Evolutionary conservation across 441 rosid species (phyloP).

Genomic region (Lepidium campestre): DNA sequence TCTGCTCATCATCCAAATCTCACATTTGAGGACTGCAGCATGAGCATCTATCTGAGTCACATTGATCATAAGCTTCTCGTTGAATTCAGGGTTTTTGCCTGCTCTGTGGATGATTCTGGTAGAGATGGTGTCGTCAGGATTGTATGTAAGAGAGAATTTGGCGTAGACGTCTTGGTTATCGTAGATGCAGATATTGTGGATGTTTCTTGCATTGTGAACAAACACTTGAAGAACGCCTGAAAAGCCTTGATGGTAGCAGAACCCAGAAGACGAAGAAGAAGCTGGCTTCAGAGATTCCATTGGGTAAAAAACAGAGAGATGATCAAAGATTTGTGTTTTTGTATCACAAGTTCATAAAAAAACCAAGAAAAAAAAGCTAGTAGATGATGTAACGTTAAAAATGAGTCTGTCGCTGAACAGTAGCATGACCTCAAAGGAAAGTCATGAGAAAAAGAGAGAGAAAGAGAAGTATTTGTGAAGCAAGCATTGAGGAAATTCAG

Average conservation of each 20-base stretch:
- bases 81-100: conserved; percentile 84
- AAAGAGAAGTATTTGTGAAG: conserved; percentile 23
- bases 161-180: conserved; percentile 92
- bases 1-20: conserved; percentile 94
- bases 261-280: conserved; percentile 37
- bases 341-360: not conserved
- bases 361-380: not conserved
- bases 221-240: conserved; percentile 64
- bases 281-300: conserved; percentile 56
- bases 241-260: conserved; percentile 41
- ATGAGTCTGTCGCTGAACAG: conserved; percentile 18
- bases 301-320: not conserved
- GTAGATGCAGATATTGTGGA: conserved; percentile 93
- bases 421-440: conserved; percentile 42
- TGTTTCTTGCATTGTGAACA: conserved; percentile 88
- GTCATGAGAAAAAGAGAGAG: conserved; percentile 24
- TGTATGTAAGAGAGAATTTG: conserved; percentile 80
- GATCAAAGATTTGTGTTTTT: not conserved
- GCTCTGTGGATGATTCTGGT: conserved; percentile 72
- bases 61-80: conserved; percentile 49
- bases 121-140: conserved; percentile 74
- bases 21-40: conserved; percentile 80
- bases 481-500: conserved; percentile 34
- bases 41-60: conserved; percentile 43
- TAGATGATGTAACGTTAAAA: not conserved